Base-by-base conservation (phyloP, 1,139 yeast genomes). In the Yamadazyma triangularis region DNA sequence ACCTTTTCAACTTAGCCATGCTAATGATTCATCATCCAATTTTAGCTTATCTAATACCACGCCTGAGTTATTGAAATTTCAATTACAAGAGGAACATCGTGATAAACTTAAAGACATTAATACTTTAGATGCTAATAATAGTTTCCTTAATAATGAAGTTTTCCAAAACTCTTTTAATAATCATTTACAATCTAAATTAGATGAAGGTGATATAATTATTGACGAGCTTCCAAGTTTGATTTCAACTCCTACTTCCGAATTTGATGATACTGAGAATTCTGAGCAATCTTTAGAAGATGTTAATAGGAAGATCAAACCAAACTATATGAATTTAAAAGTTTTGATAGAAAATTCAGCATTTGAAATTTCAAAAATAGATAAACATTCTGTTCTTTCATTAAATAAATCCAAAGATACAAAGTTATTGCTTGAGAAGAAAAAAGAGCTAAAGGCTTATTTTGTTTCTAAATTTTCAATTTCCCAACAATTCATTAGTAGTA, bases 321-420 rank as follows among this genome's bases (percentile, higher is more conserved):
- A 60, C 33, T 65, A 64, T 47, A 50, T 68, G 27, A 66, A 67
- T 44, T 50, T 68, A 40, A 60, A 60, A 41, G 60, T 68, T 2
- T 52, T 68, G 33, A 65, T 68, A 32, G 74, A 68, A 44, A 66
- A 66, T 40, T 58, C 70, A 5, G 60, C 65, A 8, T 63, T 68
- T 36, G 73, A 66, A 39, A 53, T 64, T n/a, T 51, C 58, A 16
- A 61, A 59, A 34, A 51, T 66, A 26, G 55, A 56, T 34, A 58
- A 58, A 33, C 57, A 58, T 26, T 51, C 70, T 16, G 56, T 68
- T 8, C 44, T 67, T 29, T 50, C 69, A 4, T 48, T 66, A 25
- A 33, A 52, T 10, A 45, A 58, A 14, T 48, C 66, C 24, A 50
- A 54, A 25, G 39, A 38, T 13, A 44, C 67, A 40, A 67, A 66